phyloP scores from a whole-genome alignment of 1,139 yeast species.

The Pneumocystis wakefieldiae region DNA sequence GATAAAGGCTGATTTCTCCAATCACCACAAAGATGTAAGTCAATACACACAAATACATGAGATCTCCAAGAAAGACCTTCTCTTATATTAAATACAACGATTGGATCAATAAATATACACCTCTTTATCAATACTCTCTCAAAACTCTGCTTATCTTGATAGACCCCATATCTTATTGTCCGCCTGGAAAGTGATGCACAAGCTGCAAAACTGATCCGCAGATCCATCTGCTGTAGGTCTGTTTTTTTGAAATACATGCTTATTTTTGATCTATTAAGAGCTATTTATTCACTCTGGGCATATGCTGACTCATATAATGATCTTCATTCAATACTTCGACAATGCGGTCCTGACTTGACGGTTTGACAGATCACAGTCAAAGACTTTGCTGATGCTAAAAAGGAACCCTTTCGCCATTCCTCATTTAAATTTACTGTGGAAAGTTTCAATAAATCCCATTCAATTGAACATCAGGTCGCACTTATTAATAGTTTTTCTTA shows the following conservation, averaged over 20 bases:
- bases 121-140: background rate
- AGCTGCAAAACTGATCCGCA: conserved; percentile 46
- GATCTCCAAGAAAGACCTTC: too few relatives aligned
- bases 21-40: conserved; percentile 36
- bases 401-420: conserved; percentile 26
- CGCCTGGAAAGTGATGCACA: conserved; percentile 47
- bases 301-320: conserved; percentile 41
- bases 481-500: conserved; percentile 61
- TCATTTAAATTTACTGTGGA: conserved; percentile 74
- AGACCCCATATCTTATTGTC: conserved; percentile 53
- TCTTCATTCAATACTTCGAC: conserved; percentile 42
- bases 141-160: background rate
- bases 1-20: conserved; percentile 43
- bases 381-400: conserved; percentile 3
- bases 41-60: background rate
- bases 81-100: background rate
- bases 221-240: conserved; percentile 35
- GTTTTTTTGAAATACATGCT: background rate
- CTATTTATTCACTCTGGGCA: conserved; percentile 80
- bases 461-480: conserved; percentile 38
- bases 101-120: background rate
- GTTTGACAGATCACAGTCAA: background rate
- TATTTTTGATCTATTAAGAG: conserved; percentile 33
- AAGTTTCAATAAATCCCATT: conserved; percentile 55
- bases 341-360: conserved; percentile 16